phyloP scores from a whole-genome alignment of 148 eudicot genomes.

The Rhododendron kiyosumense region DNA sequence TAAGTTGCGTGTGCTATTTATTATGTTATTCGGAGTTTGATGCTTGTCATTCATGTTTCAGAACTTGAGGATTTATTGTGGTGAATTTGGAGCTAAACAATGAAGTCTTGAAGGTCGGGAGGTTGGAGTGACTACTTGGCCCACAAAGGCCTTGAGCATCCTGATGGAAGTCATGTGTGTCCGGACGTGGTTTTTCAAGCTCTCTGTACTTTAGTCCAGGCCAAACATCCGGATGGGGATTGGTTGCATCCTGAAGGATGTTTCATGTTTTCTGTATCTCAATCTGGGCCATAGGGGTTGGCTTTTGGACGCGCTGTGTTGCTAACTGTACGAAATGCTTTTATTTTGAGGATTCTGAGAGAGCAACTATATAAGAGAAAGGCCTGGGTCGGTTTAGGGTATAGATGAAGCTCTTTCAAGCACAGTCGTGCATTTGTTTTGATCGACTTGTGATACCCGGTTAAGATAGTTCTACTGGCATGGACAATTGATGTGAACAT shows the following conservation, averaged over 20 bases:
- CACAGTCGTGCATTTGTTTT: too few relatives aligned
- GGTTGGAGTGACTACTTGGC: background rate
- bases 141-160: background rate
- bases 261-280: background rate
- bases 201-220: background rate
- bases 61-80: background rate
- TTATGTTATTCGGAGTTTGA: background rate
- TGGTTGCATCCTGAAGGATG: background rate
- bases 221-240: background rate
- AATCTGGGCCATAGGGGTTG: background rate
- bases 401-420: too few relatives aligned
- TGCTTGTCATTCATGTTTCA: background rate
- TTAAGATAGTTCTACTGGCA: too few relatives aligned
- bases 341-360: too few relatives aligned
- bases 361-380: too few relatives aligned
- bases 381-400: too few relatives aligned
- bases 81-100: background rate
- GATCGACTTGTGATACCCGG: too few relatives aligned
- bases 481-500: too few relatives aligned
- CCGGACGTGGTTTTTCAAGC: background rate
- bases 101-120: background rate
- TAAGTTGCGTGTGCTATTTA: background rate
- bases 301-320: too few relatives aligned
- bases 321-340: too few relatives aligned
- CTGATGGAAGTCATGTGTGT: background rate